These are phyloP conservation scores for Termitomyces bulborhizus DNA, from an alignment of 768 basidiomycete genomes.

Conservation along the genomic window DNA sequence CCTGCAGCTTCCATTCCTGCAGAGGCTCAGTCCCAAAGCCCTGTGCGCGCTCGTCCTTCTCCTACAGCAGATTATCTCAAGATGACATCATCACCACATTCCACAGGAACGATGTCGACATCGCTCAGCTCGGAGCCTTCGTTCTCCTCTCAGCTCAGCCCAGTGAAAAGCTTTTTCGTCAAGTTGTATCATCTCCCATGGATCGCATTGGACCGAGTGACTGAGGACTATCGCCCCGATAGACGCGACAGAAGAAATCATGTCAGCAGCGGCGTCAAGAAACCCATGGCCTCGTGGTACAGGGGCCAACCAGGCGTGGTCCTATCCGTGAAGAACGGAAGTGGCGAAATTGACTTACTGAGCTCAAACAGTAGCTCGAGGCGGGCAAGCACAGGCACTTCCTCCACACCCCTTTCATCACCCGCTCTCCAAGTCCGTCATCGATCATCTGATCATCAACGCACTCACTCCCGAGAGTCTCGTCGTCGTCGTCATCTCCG, in stretches of 20 bases:
- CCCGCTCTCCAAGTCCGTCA: constrained; percentile 5
- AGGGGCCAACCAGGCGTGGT: constrained; percentile 17
- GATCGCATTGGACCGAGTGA: constrained; percentile 38
- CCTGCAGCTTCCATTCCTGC: constrained; percentile 3
- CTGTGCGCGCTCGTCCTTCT: constrained; percentile 25
- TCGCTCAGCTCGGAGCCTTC: constrained; percentile 28
- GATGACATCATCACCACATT: constrained; percentile 25
- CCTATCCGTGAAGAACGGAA: constrained; percentile 16
- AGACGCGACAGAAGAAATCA: constrained; percentile 14
- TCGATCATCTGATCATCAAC: constrained; percentile 15
- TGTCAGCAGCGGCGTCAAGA: constrained; percentile 15
- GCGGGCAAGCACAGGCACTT: constrained; percentile 17
- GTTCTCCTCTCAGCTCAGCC: constrained; percentile 29
- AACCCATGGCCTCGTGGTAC: constrained; percentile 31
- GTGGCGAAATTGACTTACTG: constrained; percentile 25
- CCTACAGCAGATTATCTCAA: constrained; percentile 31
- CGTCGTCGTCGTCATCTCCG: background rate
- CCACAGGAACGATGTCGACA: constrained; percentile 15
- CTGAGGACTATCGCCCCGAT: constrained; percentile 37
- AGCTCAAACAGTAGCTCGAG: constrained; percentile 22
- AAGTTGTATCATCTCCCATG: constrained; percentile 40
- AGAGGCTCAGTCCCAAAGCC: constrained; percentile 16
- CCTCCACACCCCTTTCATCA: constrained; percentile 13
- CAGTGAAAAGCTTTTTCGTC: constrained; percentile 35
- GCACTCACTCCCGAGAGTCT: constrained; percentile 12